Evolutionary conservation across 2,329 filamentous ascomycete species (phyloP), one percentile per base, ranked within the genome.

Genomic region (Trichothecium sympodiale): DNA sequence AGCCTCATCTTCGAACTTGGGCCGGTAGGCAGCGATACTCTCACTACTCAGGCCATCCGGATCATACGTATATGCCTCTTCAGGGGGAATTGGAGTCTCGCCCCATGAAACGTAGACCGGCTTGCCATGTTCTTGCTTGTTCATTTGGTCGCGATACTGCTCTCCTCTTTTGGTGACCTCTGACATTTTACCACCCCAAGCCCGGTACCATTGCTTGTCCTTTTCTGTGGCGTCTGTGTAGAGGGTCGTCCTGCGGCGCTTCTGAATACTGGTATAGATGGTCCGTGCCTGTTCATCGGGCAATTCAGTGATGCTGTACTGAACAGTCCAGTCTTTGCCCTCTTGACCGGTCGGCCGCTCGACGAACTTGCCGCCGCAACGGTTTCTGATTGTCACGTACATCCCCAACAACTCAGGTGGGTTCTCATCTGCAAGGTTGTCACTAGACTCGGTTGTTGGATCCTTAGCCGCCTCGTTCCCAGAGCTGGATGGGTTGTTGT

Each of bases 291-390:
- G 59, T 0, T 53, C 42, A 3, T 46, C 43, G 0, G 56, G 35
- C 2, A 87, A 62, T 43, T 88, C 81, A 31, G 71, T 68, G 33
- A 95, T 60, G 26, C 77, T 69, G 56, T 94, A 95, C 46, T 91
- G 76, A n/a, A 95, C 63, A 1, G 61, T 55, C 88, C 88, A 95
- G 43, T 76, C 39, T 14, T 20, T 15, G 8, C 15, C 12, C 47
- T 23, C 0, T 35, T 55, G 31, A 80, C 52, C 12, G 2, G 57
- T 43, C 0, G 86, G 83, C 3, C 86, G 77, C 0, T 61, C 51
- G 1, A 85, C 73, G 36, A 71, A 69, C 10, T 61, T 36, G 14
- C 72, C 78, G 49, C 91, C 80, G 36, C 94, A 71, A 43, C 71
- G 74, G 62, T 83, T 91, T 44, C 74, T 74, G 34, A 85, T 63